Evolutionary conservation across 192 early-diverging fungal species (phyloP), one percentile per base, ranked within the genome.

Genomic region (Coemansia pectinata): DNA sequence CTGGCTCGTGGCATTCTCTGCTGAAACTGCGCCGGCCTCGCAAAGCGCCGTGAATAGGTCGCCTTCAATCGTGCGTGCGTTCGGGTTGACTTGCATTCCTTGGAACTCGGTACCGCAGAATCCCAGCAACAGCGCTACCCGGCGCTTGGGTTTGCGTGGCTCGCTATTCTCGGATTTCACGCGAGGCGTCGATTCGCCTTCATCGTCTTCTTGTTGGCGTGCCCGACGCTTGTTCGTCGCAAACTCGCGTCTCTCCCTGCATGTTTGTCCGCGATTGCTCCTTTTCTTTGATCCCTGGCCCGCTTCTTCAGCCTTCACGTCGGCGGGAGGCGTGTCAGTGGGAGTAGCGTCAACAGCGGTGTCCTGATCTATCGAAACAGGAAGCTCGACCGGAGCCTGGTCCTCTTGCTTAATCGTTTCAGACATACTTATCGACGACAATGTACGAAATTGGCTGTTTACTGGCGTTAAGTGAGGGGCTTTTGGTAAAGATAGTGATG

Each of bases 61-160:
- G 41, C 89, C 85, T 78, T 99, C 97, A 67, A 99, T 96, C 0
- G 96, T 91, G 34, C 85, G 83, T 11, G 89, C 90, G 34, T 85
- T 82, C 2, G 90, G 92, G 73, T 95, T 98, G 45, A 96, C 86
- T 76, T 99, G 98, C 95, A 97, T 95, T 19, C 98, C 98, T 66
- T 92, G 88, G 87, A 94, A 99, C 2, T 93, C 97, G 38, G 95
- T 93, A 2, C 98, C 98, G 73, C 93, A 94, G 79, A 92, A 99
- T 12, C 94, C 92, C 81, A 99, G 86, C 59, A 99, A 66, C 10
- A 98, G 77, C 0, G 95, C 96, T 11, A 96, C 91, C 44, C 94
- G 92, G 45, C 88, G 86, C 80, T 99, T 99, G 23, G 97, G 95
- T 25, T 65, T 68, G 9, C 81, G 81, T 4, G 81, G 73, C 62